A percentile compares a stretch with the other conserved stretches of the same genome.
Conservation (phyloP, 202 grass and related monocot genomes). For the Alloteropsis angusta region DNA sequence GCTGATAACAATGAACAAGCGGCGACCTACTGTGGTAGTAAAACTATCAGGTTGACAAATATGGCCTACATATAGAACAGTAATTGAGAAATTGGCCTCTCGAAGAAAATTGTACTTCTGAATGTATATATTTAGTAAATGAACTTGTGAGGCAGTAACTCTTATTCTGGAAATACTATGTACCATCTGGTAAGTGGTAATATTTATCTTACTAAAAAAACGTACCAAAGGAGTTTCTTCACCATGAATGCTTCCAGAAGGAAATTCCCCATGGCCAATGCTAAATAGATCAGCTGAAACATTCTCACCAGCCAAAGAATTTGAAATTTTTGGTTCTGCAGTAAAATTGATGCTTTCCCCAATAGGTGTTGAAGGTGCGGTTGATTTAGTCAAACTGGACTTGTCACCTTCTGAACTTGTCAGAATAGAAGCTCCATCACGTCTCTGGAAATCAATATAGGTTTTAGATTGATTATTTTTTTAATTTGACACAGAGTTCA, state of each 20-base stretch:
- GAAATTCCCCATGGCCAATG: constrained; percentile 51
- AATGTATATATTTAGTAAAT: background rate
- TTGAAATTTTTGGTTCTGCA: constrained; percentile 62
- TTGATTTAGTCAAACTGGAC: constrained; percentile 97
- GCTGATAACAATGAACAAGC: background rate
- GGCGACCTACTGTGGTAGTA: background rate
- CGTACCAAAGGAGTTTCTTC: constrained; percentile 66
- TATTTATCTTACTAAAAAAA: background rate
- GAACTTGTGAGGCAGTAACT: background rate
- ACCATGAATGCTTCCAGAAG: constrained; percentile 44
- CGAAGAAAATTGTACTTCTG: background rate
- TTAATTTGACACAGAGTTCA: background rate
- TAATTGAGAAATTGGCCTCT: background rate
- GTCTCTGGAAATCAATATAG: constrained; percentile 52
- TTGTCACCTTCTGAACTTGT: constrained; percentile 98
- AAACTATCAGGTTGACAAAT: background rate
- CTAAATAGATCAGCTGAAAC: constrained; percentile 59
- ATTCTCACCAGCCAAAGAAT: constrained; percentile 59
- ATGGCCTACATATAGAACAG: background rate
- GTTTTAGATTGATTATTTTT: background rate
- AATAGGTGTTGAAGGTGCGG: constrained; percentile 86
- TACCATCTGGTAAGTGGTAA: background rate
- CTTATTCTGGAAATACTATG: background rate
- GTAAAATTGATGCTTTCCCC: constrained; percentile 73
- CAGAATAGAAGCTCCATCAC: constrained; percentile 69